Evolutionary conservation across 1,284 basidiomycete species (phyloP), one percentile per base, ranked within the genome.

Genomic region (Wallemia ichthyophaga): DNA sequence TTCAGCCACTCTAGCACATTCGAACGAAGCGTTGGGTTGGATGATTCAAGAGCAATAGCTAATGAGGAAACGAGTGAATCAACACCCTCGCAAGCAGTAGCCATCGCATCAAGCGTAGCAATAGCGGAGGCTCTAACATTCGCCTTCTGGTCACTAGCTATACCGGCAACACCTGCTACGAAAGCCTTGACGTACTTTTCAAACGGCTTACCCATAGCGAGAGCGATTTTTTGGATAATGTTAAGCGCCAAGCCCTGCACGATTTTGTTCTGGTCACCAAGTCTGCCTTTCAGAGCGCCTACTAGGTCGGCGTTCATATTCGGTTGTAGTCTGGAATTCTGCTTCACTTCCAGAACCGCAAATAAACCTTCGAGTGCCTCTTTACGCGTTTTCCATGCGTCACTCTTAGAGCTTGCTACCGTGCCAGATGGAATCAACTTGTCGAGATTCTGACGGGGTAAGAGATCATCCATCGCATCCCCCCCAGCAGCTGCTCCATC

Each of bases 341-440:
- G 76, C 59, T 85, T 85, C 70, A 87, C 81, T 65, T 94, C 87
- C 48, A 99, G 71, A 59, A 89, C 78, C 0, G 77, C 79, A 64
- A 85, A 83, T 17, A 98, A 71, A 1, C 76, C 74, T 67, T 98
- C 94, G 60, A 98, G 74, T 1, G 85, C 89, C 67, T 95, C 94
- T 70, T 98, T 99, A 71, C 92, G 83, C 3, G 79, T 81, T 72
- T 98, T 98, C 94, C 94, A 99, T 0, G 86, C 81, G 64, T 96
- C 94, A 64, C 80, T 87, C 71, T 85, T 85, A 11, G 81, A 76
- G n/a, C 82, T 80, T 61, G 83, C 82, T 33, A 98, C 73, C 5
- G 37, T 48, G n/a, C 37, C 37, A 5, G 37, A 13, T 21, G 37
- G 37, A 15, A 48, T 48, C 25, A 99, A 71, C 60, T 79, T 76